A percentile compares a stretch with the other conserved stretches of the same genome.
phyloP scores from a whole-genome alignment of 352 stramenopile genomes.

The Phytophthora parvispora region DNA sequence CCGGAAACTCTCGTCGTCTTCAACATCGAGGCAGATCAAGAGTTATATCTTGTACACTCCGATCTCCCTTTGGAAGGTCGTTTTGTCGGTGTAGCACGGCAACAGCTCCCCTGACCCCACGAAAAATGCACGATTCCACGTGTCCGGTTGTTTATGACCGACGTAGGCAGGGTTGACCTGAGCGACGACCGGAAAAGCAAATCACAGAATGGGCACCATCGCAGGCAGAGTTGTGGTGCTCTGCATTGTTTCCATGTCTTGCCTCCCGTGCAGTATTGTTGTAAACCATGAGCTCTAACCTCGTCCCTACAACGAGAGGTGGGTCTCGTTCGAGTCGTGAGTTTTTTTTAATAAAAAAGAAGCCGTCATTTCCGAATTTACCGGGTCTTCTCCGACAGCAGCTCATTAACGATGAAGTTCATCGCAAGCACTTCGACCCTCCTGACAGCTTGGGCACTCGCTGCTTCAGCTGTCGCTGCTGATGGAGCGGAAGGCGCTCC shows the following conservation, averaged over 20 bases:
- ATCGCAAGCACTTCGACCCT: slow-evolving; percentile 8
- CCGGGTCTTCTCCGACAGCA: neutral
- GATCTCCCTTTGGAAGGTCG: neutral
- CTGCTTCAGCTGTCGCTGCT: slow-evolving; percentile 9
- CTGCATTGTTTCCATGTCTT: neutral
- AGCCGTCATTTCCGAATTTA: slow-evolving; percentile 16
- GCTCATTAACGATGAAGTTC: slow-evolving; percentile 17
- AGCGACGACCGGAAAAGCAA: neutral
- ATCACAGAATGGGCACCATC: neutral
- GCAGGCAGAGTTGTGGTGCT: neutral
- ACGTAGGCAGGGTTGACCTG: neutral
- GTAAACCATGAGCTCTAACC: neutral
- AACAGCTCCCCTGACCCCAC: slow-evolving; percentile 17
- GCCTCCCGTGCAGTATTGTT: no score
- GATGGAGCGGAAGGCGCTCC: slow-evolving; percentile 2
- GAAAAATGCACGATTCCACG: slow-evolving; percentile 6
- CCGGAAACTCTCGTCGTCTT: slow-evolving; percentile 11
- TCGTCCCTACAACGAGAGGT: neutral
- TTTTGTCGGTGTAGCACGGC: slow-evolving; percentile 9
- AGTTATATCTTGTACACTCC: slow-evolving; percentile 7
- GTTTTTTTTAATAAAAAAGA: slow-evolving; percentile 17
- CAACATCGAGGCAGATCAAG: slow-evolving; percentile 3
- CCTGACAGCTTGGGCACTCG: slow-evolving; percentile 5
- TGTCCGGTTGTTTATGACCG: slow-evolving; percentile 15
- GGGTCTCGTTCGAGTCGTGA: neutral